Evolutionary conservation across 2,329 filamentous ascomycete species (phyloP).

Genomic region (Claviceps sp.): DNA sequence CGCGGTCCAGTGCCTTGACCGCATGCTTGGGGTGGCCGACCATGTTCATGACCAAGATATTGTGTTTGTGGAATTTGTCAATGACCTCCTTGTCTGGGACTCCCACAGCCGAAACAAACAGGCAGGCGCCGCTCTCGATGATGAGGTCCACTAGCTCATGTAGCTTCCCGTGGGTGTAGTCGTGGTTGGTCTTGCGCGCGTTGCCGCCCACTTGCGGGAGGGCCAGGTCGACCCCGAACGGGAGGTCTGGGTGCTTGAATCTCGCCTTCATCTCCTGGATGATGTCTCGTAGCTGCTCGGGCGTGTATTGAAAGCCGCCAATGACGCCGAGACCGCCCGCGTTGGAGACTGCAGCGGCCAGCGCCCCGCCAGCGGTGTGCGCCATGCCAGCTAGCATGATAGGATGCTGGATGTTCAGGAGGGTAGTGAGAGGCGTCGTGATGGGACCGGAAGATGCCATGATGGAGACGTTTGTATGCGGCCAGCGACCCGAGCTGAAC

Average conservation of each 20-base stretch:
- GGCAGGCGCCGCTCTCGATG: slow-evolving; percentile 65
- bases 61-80: slow-evolving; percentile 61
- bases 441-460: slow-evolving; percentile 41
- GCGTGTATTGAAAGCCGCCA: slow-evolving; percentile 59
- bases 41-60: slow-evolving; percentile 93
- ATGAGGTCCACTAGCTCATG: slow-evolving; percentile 80
- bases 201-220: slow-evolving; percentile 75
- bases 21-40: slow-evolving; percentile 87
- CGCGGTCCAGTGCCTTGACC: slow-evolving; percentile 70
- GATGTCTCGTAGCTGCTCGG: slow-evolving; percentile 61
- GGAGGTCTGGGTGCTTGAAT: slow-evolving; percentile 51
- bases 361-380: slow-evolving; percentile 60
- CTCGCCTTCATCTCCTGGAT: slow-evolving; percentile 74
- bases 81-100: slow-evolving; percentile 66
- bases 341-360: slow-evolving; percentile 80
- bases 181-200: slow-evolving; percentile 85
- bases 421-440: slow-evolving; percentile 61
- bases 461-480: not conserved
- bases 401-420: slow-evolving; percentile 76
- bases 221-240: slow-evolving; percentile 85
- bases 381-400: slow-evolving; percentile 93
- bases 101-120: slow-evolving; percentile 83
- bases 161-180: slow-evolving; percentile 83
- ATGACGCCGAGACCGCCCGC: slow-evolving; percentile 74
- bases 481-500: not conserved